phyloP scores from a whole-genome alignment of 2,329 filamentous ascomycete genomes.

The Emmonsiellopsis sp. region DNA sequence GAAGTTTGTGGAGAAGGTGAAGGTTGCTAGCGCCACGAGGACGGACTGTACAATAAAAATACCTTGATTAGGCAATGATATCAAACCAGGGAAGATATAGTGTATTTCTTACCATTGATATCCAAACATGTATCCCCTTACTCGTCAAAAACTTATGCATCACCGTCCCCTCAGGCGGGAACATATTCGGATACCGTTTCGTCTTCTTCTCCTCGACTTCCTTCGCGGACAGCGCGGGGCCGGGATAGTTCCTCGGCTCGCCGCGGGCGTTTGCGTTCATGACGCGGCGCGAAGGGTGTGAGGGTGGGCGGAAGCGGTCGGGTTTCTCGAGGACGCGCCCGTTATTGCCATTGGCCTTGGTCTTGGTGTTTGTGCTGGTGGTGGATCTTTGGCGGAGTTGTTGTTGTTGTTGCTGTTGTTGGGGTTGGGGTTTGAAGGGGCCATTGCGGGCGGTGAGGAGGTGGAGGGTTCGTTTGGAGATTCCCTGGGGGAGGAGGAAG shows the following conservation, averaged over 20 bases:
- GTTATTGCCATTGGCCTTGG: too few species aligned
- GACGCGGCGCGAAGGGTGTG: constrained; percentile 65
- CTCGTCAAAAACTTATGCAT: constrained; percentile 78
- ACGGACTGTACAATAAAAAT: constrained; percentile 49
- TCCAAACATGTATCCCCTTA: constrained; percentile 65
- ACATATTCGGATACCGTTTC: constrained; percentile 78
- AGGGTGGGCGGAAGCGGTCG: constrained; percentile 82
- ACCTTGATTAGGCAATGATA: constrained; percentile 8
- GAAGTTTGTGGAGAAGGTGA: constrained; percentile 72
- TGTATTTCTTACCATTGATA: constrained; percentile 78
- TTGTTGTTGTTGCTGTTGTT: constrained; percentile 16
- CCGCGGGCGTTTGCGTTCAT: constrained; percentile 27
- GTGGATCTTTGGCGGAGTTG: constrained; percentile 13
- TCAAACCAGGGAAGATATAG: too few species aligned
- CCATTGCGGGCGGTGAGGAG: constrained; percentile 5
- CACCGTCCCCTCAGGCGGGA: constrained; percentile 74
- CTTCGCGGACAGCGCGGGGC: constrained; percentile 57
- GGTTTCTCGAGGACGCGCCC: constrained; percentile 69
- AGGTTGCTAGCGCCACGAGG: constrained; percentile 58
- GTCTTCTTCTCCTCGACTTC: constrained; percentile 58
- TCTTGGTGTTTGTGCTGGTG: constrained; percentile 5
- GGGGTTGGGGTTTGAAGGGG: neutral
- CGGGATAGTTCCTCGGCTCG: constrained; percentile 59
- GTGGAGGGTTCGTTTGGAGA: constrained; percentile 20
- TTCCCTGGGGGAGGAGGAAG: constrained; percentile 57